These are phyloP conservation scores for Beauveria brongniartii DNA, from an alignment of 2,329 filamentous ascomycete species.

Conservation along the genomic window DNA sequence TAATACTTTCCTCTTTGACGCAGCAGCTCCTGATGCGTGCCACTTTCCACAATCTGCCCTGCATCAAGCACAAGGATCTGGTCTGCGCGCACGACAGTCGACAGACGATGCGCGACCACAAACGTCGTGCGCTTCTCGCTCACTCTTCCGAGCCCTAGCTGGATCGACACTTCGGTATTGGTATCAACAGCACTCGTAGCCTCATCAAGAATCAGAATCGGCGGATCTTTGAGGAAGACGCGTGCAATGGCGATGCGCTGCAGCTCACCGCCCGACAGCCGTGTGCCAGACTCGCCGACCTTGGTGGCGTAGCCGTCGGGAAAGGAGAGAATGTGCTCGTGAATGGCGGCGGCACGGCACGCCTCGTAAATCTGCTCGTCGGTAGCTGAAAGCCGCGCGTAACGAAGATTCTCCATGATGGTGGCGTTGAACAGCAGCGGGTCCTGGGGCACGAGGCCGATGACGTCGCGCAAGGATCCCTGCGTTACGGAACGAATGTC, in stretches of 20 bases:
- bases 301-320: slow-evolving; percentile 45
- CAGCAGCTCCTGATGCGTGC: slow-evolving; percentile 40
- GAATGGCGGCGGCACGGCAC: slow-evolving; percentile 45
- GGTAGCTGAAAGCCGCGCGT: slow-evolving; percentile 39
- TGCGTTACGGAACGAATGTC: slow-evolving; percentile 35
- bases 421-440: slow-evolving; percentile 44
- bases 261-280: slow-evolving; percentile 52
- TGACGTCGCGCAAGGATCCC: slow-evolving; percentile 30
- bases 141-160: slow-evolving; percentile 41
- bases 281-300: slow-evolving; percentile 45
- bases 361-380: slow-evolving; percentile 43
- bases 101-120: slow-evolving; percentile 48
- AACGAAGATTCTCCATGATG: slow-evolving; percentile 47
- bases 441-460: slow-evolving; percentile 38
- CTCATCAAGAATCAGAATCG: slow-evolving; percentile 64
- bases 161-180: slow-evolving; percentile 50
- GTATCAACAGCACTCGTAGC: slow-evolving; percentile 63
- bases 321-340: slow-evolving; percentile 45
- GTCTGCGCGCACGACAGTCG: slow-evolving; percentile 48
- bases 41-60: slow-evolving; percentile 42
- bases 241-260: slow-evolving; percentile 54
- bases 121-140: slow-evolving; percentile 43
- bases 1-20: slow-evolving; percentile 37
- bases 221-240: slow-evolving; percentile 60
- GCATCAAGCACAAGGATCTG: slow-evolving; percentile 46